A percentile compares a stretch with the other conserved stretches of the same genome.
phyloP scores from a whole-genome alignment of 2,329 filamentous ascomycete genomes.

The Hymenoscyphus albidus region DNA sequence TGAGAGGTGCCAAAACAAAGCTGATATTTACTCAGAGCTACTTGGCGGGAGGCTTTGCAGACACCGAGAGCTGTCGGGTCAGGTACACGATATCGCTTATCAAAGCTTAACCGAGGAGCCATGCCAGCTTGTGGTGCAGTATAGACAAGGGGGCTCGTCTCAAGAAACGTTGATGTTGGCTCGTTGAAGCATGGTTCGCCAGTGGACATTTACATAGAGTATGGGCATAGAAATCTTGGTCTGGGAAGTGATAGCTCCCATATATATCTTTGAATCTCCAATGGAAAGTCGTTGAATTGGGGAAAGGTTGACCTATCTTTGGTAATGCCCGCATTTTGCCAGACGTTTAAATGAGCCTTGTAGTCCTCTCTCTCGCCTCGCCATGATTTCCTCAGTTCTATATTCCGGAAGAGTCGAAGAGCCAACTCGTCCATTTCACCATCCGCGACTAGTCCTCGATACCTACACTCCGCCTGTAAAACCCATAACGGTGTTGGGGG shows the following conservation, averaged over 20 bases:
- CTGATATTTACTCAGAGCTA: background rate
- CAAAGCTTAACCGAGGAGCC: background rate
- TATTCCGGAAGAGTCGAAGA: background rate
- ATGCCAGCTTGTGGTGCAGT: background rate
- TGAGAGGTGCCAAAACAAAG: background rate
- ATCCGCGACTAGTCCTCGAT: background rate
- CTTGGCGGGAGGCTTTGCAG: background rate
- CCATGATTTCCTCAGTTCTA: background rate
- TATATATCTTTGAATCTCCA: background rate
- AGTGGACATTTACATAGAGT: background rate
- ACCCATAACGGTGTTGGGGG: background rate
- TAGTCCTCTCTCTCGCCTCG: slow-evolving; percentile 1
- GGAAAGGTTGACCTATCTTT: background rate
- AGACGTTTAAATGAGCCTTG: background rate
- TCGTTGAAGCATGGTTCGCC: background rate
- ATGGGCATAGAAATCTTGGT: background rate
- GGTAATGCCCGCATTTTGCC: background rate
- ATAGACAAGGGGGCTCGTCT: background rate
- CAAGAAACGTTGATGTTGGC: background rate
- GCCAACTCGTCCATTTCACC: background rate
- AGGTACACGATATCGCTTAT: background rate
- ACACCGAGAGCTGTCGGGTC: background rate
- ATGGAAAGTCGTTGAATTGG: background rate
- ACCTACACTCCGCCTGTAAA: background rate
- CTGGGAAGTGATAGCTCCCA: background rate